These are phyloP conservation scores for Xerocomus minutiporus DNA, from an alignment of 1,284 basidiomycete genomes.

Conservation along the genomic window DNA sequence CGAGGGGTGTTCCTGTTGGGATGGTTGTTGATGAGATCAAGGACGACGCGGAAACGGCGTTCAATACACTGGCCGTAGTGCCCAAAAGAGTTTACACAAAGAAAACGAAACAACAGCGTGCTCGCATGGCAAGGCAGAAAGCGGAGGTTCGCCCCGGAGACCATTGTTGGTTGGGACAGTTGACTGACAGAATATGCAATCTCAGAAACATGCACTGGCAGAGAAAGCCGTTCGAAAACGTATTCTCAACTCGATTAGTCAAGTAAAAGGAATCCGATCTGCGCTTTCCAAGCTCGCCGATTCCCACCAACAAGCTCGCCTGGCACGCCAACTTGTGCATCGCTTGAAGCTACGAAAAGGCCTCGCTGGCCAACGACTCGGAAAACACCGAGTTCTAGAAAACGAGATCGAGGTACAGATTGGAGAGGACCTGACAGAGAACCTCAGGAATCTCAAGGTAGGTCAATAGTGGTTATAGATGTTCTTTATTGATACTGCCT, in stretches of 20 bases:
- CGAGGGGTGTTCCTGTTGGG: constrained; percentile 39
- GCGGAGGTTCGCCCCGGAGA: constrained; percentile 50
- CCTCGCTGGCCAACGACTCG: constrained; percentile 64
- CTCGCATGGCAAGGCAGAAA: constrained; percentile 53
- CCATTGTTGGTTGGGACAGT: background rate
- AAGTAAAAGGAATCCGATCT: constrained; percentile 50
- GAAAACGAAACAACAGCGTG: constrained; percentile 73
- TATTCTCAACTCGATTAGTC: constrained; percentile 52
- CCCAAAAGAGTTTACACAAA: constrained; percentile 48
- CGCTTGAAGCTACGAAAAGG: constrained; percentile 40
- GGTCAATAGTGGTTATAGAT: constrained; percentile 17
- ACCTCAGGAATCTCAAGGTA: constrained; percentile 79
- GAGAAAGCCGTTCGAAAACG: constrained; percentile 56
- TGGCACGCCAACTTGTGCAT: constrained; percentile 38
- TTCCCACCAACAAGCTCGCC: constrained; percentile 41
- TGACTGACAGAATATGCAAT: background rate
- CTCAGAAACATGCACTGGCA: constrained; percentile 61
- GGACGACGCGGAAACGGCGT: constrained; percentile 37
- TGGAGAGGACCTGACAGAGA: constrained; percentile 89
- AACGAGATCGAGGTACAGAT: constrained; percentile 80
- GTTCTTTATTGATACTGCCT: constrained; percentile 1
- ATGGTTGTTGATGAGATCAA: constrained; percentile 56
- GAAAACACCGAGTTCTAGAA: constrained; percentile 73
- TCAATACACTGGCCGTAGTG: constrained; percentile 30
- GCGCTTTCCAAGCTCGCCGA: constrained; percentile 39